Conservation (phyloP, 2,329 filamentous ascomycete species). For the Pyricularia sp. region DNA sequence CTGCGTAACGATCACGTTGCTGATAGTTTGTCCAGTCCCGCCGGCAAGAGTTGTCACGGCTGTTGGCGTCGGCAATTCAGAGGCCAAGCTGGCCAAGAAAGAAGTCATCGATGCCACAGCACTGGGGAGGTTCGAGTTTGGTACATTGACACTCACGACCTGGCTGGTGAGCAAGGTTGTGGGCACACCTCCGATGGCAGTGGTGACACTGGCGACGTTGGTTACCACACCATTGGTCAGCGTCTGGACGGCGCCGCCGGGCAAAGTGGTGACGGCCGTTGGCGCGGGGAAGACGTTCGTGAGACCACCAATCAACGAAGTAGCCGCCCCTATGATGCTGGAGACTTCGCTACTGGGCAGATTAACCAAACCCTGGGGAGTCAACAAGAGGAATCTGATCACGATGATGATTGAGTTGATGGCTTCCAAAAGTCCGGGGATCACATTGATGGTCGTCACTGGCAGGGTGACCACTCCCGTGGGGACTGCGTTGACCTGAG, state of each 20-base stretch:
- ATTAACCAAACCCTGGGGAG: not conserved
- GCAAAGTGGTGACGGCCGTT: not conserved
- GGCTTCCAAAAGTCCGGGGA: not conserved
- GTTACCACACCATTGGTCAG: not conserved
- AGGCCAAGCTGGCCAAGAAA: not conserved
- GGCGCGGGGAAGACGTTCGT: not conserved
- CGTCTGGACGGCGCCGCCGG: not conserved
- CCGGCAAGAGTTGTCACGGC: not conserved
- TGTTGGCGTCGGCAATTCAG: not conserved
- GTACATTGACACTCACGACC: not conserved
- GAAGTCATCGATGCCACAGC: not conserved
- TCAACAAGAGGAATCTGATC: not conserved
- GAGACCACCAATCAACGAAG: not conserved
- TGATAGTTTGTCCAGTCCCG: not conserved
- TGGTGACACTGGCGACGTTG: not conserved
- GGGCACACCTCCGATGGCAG: not conserved
- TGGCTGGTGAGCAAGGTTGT: not conserved
- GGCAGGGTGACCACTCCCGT: not conserved
- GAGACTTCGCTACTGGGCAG: not conserved
- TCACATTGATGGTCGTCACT: not conserved
- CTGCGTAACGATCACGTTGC: not conserved
- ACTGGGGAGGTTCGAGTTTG: not conserved
- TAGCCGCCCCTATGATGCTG: not conserved
- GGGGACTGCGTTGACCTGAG: not conserved
- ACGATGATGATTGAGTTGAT: not conserved